Percentiles rank a stretch among this genome's conserved stretches.
Evolutionary conservation across 768 basidiomycete species (phyloP).

Genomic region (Galerina marginata): DNA sequence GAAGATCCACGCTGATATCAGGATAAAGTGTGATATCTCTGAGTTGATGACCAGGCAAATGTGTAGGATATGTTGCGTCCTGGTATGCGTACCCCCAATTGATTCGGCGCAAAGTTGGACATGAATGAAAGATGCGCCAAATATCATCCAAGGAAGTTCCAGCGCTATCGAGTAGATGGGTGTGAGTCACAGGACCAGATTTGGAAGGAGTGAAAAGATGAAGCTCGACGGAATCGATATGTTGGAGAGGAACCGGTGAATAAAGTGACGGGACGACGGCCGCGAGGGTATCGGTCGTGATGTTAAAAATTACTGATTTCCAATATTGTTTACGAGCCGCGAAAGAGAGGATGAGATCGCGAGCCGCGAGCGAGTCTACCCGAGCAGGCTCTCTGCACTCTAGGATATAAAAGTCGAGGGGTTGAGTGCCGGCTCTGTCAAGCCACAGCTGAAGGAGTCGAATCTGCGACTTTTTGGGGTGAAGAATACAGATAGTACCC

Average conservation of each 20-base stretch:
- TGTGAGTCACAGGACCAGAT: too few species aligned
- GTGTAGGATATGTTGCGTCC: background rate
- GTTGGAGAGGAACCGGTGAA: background rate
- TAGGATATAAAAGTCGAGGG: conserved; percentile 17
- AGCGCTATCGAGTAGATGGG: too few species aligned
- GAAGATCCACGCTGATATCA: background rate
- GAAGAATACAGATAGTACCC: conserved; percentile 17
- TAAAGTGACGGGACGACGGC: background rate
- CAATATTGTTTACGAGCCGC: conserved; percentile 1
- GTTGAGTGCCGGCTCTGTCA: conserved; percentile 12
- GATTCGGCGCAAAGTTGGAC: background rate
- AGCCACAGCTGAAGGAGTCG: conserved; percentile 18
- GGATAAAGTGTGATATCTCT: background rate
- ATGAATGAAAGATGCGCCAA: background rate
- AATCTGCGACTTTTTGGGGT: conserved; percentile 13
- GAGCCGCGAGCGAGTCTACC: too few species aligned
- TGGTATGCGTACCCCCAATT: background rate
- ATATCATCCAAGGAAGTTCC: background rate
- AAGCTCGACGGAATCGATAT: background rate
- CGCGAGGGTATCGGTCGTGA: background rate
- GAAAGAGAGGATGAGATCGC: too few species aligned
- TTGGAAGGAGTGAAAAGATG: background rate
- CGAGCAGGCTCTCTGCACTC: too few species aligned
- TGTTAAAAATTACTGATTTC: background rate
- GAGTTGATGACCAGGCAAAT: background rate